These are phyloP conservation scores for Zea mays DNA, from an alignment of 176 grass and related monocot genomes.

Conservation along the genomic window Zm-B73-REFERENCE-NAM-5.0 NC_050097.1:110380001-110380500, in stretches of 20 bases:
- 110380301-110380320: conserved; percentile 38
- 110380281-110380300: conserved; percentile 55
- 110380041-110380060: too few species aligned
- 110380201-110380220: conserved; percentile 3
- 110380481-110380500: conserved; percentile 90
- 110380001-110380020: too few species aligned
- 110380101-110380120: too few species aligned
- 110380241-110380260: conserved; percentile 66
- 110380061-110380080: too few species aligned
- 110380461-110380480: conserved; percentile 97
- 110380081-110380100: too few species aligned
- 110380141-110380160: too few species aligned
- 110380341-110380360: conserved; percentile 44
- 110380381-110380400: conserved; percentile 7
- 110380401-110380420: background rate
- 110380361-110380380: conserved; percentile 14
- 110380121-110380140: too few species aligned
- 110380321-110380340: conserved; percentile 41
- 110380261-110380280: conserved; percentile 53
- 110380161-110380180: too few species aligned
- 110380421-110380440: conserved; percentile 29
- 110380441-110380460: conserved; percentile 81
- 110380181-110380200: too few species aligned
- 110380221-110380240: conserved; percentile 35
- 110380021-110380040: too few species aligned